Evolutionary conservation across 164 flowering plant genomes (phyloP), one percentile per base, ranked within the genome.

Genomic region (Vitis rupestris): DNA sequence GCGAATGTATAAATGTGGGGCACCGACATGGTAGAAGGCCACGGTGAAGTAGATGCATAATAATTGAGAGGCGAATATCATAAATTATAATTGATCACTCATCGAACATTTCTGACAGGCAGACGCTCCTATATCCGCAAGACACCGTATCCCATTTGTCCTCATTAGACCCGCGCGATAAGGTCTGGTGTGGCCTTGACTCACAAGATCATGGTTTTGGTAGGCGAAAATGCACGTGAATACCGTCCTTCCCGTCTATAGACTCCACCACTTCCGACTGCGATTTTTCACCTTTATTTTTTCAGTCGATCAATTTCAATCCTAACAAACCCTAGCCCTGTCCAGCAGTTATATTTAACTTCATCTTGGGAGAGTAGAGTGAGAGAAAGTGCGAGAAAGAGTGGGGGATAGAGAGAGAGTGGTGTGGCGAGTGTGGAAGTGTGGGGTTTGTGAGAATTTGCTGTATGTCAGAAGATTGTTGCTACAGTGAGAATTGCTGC

Each of bases 391-490:
- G 48, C 10, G 14, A 23, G 67, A 55, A 9, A 48, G 65, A 16
- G 27, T 23, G 27, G 27, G 27, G 50, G 37, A 10, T 61, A 37
- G 10, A 27, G 11, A 50, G 47, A 4, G 47, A 44, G 23, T 50
- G 16, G 13, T 12, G 50, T 66, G 52, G 55, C 50, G 19, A 8
- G 64, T 15, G 52, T 47, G 65, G 52, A 48, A 59, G 14, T 15
- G 15, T 2, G 15, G 29, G 47, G 62, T 59, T 29, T 27, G 44
- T 13, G 50, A 49, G 65, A 4, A 44, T 9, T 64, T 65, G 78
- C 82, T 76, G 82, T 76, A 76, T 80, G 80, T 76, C 82, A 80
- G 82, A 69, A 61, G 75, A 63, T 19, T 67, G 44, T 37, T 37
- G 53, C 61, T 76, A 63, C 78, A 60, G 62, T 63, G 77, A 67